Conservation (phyloP, 768 basidiomycete genomes). For the Mycena albidolilacea region DNA sequence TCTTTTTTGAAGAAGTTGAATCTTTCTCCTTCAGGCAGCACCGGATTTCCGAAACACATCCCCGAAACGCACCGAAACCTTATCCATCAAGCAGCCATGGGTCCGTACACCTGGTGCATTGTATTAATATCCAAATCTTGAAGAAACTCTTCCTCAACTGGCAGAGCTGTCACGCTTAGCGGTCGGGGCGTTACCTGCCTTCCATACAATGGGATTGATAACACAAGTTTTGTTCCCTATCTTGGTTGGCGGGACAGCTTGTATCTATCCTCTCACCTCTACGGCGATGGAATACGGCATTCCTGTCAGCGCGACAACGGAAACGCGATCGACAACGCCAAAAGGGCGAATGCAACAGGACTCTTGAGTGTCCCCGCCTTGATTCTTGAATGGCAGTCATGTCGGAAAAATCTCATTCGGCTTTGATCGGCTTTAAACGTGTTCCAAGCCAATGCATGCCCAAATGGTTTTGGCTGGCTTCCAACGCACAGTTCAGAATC, state of each 20-base stretch:
- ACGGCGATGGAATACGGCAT: constrained; percentile 37
- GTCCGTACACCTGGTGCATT: neutral
- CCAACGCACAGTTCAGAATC: too few species aligned
- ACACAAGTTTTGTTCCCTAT: constrained; percentile 51
- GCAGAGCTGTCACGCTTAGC: constrained; percentile 11
- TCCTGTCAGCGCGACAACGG: constrained; percentile 56
- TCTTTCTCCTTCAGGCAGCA: constrained; percentile 23
- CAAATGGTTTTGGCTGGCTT: too few species aligned
- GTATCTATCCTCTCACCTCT: constrained; percentile 51
- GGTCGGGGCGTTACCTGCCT: constrained; percentile 36
- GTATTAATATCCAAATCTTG: neutral
- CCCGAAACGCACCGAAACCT: constrained; percentile 24
- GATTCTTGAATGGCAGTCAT: constrained; percentile 58
- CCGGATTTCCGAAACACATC: constrained; percentile 35
- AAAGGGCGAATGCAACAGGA: constrained; percentile 45
- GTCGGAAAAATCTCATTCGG: too few species aligned
- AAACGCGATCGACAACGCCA: constrained; percentile 56
- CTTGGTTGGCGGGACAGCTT: constrained; percentile 42
- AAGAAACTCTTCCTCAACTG: neutral
- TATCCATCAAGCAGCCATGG: constrained; percentile 13
- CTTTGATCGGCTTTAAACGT: too few species aligned
- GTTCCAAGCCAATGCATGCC: too few species aligned
- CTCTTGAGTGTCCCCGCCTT: constrained; percentile 56
- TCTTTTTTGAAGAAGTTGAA: neutral
- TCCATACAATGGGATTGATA: constrained; percentile 52